Evolutionary conservation across 257 asterid species (phyloP), one percentile per base, ranked within the genome.

Genomic region (Agastache rugosa): DNA sequence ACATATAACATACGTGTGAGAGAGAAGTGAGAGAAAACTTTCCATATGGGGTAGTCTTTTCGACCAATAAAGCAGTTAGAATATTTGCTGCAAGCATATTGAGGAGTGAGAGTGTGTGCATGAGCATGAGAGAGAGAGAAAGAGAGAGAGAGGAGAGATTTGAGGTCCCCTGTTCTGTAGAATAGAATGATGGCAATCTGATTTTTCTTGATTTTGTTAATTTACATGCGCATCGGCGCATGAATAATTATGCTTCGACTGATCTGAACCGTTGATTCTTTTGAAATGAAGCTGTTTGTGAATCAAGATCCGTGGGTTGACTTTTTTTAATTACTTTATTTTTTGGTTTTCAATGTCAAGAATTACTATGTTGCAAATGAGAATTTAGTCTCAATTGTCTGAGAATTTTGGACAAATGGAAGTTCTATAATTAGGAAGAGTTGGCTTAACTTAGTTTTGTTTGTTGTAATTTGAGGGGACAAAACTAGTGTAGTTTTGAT

Each of bases 21-120:
- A 27, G 71, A 65, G 77, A 55, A 14, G 65, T 25, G 70, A 51
- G 67, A 15, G 56, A 61, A 23, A 27, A 17, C 34, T 54, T 72
- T 34, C 25, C 31, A 47, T 35, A 58, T 1, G 48, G 56, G 69
- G 22, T 15, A 34, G 44, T 45, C 72, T 67, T 50, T 62, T 15
- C n/a, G 10, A 47, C 70, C 77, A 73, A 23, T 70, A 54, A 77
- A 73, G 60, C 73, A 50, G 92, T 78, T 77, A 54, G 84, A 77
- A 79, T 78, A 77, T 82, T 71, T 41, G 81, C 75, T 58, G 81
- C 85, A 56, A 75, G 27, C 20, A 58, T 56, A 4, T 14, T 23
- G 53, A 11, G 17, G 20, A 16, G 31, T 51, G 63, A 25, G 35
- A 6, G 73, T 48, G 73, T 48, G 73, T n/a, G 61, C 8, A 23